Base-by-base conservation (phyloP, 1,284 basidiomycete genomes). In the Apiotrichum akiyoshidainum region DNA sequence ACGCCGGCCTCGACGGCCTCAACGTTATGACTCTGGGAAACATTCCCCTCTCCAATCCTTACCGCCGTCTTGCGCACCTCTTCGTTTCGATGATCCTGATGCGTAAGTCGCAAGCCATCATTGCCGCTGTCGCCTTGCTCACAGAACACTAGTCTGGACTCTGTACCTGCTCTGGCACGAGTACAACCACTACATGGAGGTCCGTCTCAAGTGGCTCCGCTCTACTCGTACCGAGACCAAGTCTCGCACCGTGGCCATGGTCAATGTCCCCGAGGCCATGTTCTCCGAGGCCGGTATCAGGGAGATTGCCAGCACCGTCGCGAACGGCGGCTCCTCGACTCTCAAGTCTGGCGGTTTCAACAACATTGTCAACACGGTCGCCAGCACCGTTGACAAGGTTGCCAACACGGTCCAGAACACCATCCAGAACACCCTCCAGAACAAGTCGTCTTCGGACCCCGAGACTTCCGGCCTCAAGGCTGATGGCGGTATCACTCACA, bases 171-270 rank as follows among this genome's bases (percentile, higher is more conserved):
- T 98, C 71, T 86, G 83, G 66, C 72, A 77, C 33, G 92, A 96
- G 77, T 90, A 93, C 86, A 72, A 76, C 19, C 85, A 90, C 68
- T 96, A 91, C 68, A 80, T 96, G 65, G 81, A 83, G 57, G 82
- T 86, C 17, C 90, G 95, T 37, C 93, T 97, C 73, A 82, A 86
- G 52, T 89, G 91, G 81, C 85, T 99, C 52, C 85, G 90, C 62
- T 85, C 86, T 59, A 89, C 95, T 71, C 81, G 88, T 0, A 79
- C 82, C 41, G 84, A 86, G 8, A 85, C 89, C 0, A 89, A 93
- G 78, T 89, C 93, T 2, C 88, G 87, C 65, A 96, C 94, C 4
- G 83, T 99, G 19, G 85, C 93, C 48, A 82, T 98, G 64, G 92
- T 91, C 16, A 92, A 92, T 47, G 86, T 99, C 9, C 92, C 94